Conservation (phyloP, 2,329 filamentous ascomycete genomes). For the Neobulgaria alba region DNA sequence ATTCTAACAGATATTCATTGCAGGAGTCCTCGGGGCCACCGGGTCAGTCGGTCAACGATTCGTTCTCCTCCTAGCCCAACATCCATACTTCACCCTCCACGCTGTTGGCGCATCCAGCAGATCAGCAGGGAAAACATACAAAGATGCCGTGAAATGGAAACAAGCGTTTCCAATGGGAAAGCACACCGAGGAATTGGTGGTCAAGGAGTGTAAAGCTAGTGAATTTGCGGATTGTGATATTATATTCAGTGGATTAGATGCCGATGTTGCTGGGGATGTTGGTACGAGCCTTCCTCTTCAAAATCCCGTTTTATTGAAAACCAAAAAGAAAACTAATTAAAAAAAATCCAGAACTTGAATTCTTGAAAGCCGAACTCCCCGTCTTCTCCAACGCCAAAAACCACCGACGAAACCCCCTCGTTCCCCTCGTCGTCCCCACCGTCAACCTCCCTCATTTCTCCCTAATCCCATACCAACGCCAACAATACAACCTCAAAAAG, state of each 20-base stretch:
- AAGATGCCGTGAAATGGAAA: slow-evolving; percentile 92
- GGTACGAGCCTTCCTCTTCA: no score
- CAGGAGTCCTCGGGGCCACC: slow-evolving; percentile 78
- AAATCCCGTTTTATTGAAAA: no score
- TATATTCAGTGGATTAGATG: slow-evolving; percentile 86
- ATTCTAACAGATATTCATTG: slow-evolving; percentile 3
- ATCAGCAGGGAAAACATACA: slow-evolving; percentile 89
- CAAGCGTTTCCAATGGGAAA: slow-evolving; percentile 76
- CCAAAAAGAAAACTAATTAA: background rate
- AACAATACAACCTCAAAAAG: slow-evolving; percentile 62
- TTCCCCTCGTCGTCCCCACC: slow-evolving; percentile 89
- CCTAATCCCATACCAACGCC: slow-evolving; percentile 81
- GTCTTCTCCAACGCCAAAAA: slow-evolving; percentile 99
- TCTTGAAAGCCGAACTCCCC: slow-evolving; percentile 77
- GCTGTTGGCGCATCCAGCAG: slow-evolving; percentile 83
- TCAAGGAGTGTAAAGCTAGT: slow-evolving; percentile 74
- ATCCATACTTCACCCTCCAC: slow-evolving; percentile 79
- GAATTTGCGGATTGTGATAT: slow-evolving; percentile 87
- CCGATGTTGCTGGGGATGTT: slow-evolving; percentile 84
- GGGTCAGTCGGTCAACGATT: slow-evolving; percentile 94
- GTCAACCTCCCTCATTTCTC: slow-evolving; percentile 85
- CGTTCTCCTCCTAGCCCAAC: slow-evolving; percentile 80
- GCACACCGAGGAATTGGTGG: slow-evolving; percentile 67
- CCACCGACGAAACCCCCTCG: slow-evolving; percentile 81
- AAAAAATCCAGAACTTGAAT: slow-evolving; percentile 64